Conservation (phyloP, 495 filamentous ascomycete species). For the Hypomontagnella submonticulosa region DNA sequence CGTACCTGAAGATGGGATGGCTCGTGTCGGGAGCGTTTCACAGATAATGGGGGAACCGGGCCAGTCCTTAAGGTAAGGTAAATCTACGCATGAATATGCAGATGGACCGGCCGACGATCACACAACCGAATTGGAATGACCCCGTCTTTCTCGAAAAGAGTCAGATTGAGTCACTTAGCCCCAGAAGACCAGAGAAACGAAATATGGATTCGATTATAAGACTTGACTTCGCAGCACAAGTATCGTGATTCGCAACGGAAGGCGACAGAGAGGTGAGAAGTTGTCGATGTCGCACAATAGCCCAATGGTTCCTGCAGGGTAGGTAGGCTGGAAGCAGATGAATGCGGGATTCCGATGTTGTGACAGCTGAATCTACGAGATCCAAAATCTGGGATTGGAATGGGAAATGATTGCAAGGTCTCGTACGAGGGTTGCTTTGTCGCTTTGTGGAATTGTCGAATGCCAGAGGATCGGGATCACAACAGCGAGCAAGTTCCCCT, state of each 20-base stretch:
- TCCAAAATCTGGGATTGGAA: slow-evolving; percentile 27
- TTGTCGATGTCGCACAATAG: slow-evolving; percentile 28
- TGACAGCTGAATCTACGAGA: slow-evolving; percentile 29
- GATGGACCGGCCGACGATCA: slow-evolving; percentile 42
- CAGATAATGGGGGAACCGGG: slow-evolving; percentile 32
- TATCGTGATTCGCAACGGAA: slow-evolving; percentile 14
- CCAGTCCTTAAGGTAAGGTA: slow-evolving; percentile 19
- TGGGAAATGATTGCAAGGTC: slow-evolving; percentile 30
- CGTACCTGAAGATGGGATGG: slow-evolving; percentile 40
- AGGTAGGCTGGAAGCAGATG: slow-evolving; percentile 43
- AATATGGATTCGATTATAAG: slow-evolving; percentile 16
- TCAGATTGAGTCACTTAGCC: slow-evolving; percentile 19
- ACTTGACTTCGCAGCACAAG: slow-evolving; percentile 4
- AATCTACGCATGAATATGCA: slow-evolving; percentile 41
- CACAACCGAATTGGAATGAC: slow-evolving; percentile 30
- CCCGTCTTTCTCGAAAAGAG: slow-evolving; percentile 36
- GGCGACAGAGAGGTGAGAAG: background rate
- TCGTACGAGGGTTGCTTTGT: slow-evolving; percentile 22
- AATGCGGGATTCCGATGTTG: slow-evolving; percentile 43
- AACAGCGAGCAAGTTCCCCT: background rate
- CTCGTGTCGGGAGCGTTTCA: slow-evolving; percentile 49
- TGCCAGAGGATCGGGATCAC: slow-evolving; percentile 25
- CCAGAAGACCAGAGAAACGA: slow-evolving; percentile 24
- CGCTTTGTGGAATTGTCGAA: slow-evolving; percentile 17
- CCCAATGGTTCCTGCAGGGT: slow-evolving; percentile 46